A percentile compares a stretch with the other conserved stretches of the same genome.
These are phyloP conservation scores for Hevea brasiliensis DNA, from an alignment of 345 rosid genomes.

Conservation along the genomic window DNA sequence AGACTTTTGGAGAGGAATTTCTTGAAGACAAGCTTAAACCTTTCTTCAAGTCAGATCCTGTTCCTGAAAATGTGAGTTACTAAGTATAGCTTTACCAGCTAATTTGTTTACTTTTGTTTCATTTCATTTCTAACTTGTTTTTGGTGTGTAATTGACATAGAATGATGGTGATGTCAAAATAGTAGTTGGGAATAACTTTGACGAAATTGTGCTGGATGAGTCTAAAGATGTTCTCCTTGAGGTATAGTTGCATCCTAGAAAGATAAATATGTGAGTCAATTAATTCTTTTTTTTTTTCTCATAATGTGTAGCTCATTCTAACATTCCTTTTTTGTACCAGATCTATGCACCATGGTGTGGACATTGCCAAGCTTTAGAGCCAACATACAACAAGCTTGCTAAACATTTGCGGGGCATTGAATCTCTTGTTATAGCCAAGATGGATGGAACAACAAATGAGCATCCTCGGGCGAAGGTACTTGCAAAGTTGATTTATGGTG, in stretches of 20 bases:
- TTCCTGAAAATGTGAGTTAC: constrained; percentile 78
- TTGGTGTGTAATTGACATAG: constrained; percentile 36
- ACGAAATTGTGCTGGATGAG: constrained; percentile 88
- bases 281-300: not conserved
- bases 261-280: not conserved
- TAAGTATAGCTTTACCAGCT: not conserved
- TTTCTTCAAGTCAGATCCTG: constrained; percentile 86
- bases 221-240: constrained; percentile 96
- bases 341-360: constrained; percentile 99
- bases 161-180: constrained; percentile 95
- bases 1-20: constrained; percentile 75
- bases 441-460: constrained; percentile 99
- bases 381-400: constrained; percentile 89
- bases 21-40: constrained; percentile 83
- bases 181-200: constrained; percentile 91
- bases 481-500: not conserved
- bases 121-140: constrained; percentile 18
- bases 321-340: constrained; percentile 37
- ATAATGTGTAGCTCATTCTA: constrained; percentile 6
- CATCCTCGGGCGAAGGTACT: constrained; percentile 97
- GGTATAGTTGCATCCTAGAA: constrained; percentile 43
- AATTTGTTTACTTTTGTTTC: constrained; percentile 2
- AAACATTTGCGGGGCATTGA: constrained; percentile 76
- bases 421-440: constrained; percentile 89
- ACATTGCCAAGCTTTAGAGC: constrained; percentile 96